Base-by-base conservation (phyloP, 1,284 basidiomycete genomes). In the Leccinum subrobustum region DNA sequence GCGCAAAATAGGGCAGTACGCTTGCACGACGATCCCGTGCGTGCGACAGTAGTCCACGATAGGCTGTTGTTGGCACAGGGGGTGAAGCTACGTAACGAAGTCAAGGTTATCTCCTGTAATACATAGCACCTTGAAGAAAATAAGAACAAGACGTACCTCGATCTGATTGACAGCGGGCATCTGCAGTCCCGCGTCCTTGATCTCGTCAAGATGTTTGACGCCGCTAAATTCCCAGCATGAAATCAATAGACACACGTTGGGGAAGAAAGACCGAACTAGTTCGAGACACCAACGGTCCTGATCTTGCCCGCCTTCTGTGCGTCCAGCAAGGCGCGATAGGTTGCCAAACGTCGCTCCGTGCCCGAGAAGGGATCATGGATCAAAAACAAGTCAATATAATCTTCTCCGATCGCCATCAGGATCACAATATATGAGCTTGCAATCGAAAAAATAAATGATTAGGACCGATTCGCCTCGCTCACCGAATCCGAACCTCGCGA, bases 161-260 rank as follows among this genome's bases (percentile, higher is more conserved):
- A 96, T 87, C 70, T 96, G 93, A 73, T 96, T 94, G 52, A 95
- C 86, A 1, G 87, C 78, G 1, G 93, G 93, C 71, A 81, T 73
- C 64, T 83, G 80, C 54, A 81, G 75, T 8, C 87, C 87, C 0
- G 85, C 86, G 0, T 74, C 74, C 56, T 79, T 79, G 37, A 96
- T 86, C 69, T 93, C 88, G 70, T 92, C 83, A 4, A 96, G 79
- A 70, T 96, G 94, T 54, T 87, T 83, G 52, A 93, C 75, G 9
- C 85, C 84, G 68, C 91, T 93, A 60, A 4, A 33, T 44, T 8
- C 35, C 12, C 33, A 52, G 48, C 1, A 5, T 59, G 44, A 58
- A 52, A 29, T 52, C 51, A 48, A 50, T 23, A 16, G 7, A 48
- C 52, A 25, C 42, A 31, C 5, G 0, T 12, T n/a, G 6, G 12